Evolutionary conservation across 352 stramenopile genomes (phyloP).

Genomic region (Pythium coloratum): DNA sequence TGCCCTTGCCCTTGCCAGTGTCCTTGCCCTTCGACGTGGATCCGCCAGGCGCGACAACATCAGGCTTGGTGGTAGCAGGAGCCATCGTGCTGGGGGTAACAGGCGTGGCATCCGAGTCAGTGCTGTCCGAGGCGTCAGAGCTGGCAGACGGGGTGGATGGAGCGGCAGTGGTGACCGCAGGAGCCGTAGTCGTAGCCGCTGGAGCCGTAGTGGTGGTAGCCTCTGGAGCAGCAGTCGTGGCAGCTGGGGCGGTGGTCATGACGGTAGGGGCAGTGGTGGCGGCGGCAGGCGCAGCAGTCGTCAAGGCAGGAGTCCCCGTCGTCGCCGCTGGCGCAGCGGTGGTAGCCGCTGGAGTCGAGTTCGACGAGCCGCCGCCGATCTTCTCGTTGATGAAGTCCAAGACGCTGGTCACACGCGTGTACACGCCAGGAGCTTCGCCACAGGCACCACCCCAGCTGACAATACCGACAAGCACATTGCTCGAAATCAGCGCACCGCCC

Average conservation of each 20-base stretch:
- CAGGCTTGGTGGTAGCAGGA: not conserved
- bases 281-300: conserved; percentile 6
- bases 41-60: not conserved
- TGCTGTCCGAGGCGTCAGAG: not conserved
- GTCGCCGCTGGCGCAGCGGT: conserved; percentile 19
- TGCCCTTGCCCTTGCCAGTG: not conserved
- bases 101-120: not conserved
- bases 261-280: conserved; percentile 21
- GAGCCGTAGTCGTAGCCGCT: conserved; percentile 21
- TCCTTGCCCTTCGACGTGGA: not conserved
- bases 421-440: conserved; percentile 54
- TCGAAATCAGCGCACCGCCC: conserved; percentile 54
- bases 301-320: not conserved
- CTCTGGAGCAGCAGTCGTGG: not conserved
- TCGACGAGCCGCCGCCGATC: conserved; percentile 30
- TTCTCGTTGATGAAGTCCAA: conserved; percentile 61
- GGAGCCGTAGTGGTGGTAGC: not conserved
- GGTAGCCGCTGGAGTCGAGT: conserved; percentile 5
- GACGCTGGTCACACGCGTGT: conserved; percentile 51
- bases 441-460: conserved; percentile 69
- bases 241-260: not conserved
- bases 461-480: conserved; percentile 54
- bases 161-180: conserved; percentile 12
- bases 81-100: not conserved
- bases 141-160: not conserved